Evolutionary conservation across 495 filamentous ascomycete species (phyloP).

Genomic region (Parathielavia appendiculata): DNA sequence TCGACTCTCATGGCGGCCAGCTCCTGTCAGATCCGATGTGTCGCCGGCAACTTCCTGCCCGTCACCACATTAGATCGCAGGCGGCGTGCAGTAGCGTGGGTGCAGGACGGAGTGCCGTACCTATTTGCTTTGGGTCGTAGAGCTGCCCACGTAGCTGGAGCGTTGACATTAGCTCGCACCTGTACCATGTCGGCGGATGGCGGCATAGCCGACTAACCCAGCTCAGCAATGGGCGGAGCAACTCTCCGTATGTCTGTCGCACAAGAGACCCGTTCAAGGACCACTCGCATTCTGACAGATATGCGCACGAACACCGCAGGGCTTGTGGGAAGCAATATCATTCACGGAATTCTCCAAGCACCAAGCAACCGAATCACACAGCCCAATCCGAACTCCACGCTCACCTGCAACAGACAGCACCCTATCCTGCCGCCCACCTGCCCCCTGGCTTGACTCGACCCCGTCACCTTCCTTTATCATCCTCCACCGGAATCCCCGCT

Average conservation of each 20-base stretch:
- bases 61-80: background rate
- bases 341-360: background rate
- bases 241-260: background rate
- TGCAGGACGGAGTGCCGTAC: background rate
- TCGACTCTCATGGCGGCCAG: background rate
- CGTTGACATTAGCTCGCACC: constrained; percentile 1
- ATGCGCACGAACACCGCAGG: background rate
- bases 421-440: constrained; percentile 27
- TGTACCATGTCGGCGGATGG: background rate
- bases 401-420: background rate
- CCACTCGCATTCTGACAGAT: background rate
- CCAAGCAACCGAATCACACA: background rate
- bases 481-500: constrained; percentile 32
- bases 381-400: background rate
- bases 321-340: background rate
- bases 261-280: background rate
- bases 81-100: background rate
- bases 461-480: constrained; percentile 44
- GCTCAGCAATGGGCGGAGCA: background rate
- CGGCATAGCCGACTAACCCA: background rate
- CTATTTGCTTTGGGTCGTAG: background rate
- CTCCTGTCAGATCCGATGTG: too few relatives aligned
- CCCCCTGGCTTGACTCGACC: constrained; percentile 39
- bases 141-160: background rate
- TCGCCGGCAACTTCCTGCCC: background rate